Conservation (phyloP, 2,329 filamentous ascomycete species). For the Podosphaera xanthii region DNA sequence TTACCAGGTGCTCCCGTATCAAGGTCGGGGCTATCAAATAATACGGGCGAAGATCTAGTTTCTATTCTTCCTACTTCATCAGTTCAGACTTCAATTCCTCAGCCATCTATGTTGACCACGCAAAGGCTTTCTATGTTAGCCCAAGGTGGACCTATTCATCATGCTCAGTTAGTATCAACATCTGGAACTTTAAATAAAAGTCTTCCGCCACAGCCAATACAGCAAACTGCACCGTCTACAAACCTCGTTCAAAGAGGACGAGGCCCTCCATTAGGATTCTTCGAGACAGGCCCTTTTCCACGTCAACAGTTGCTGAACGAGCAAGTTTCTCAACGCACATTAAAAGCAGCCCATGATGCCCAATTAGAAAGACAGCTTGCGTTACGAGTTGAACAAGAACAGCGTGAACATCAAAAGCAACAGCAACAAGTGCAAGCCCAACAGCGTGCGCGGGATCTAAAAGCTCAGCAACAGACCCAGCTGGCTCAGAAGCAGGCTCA, state of each 20-base stretch:
- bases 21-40: conserved; percentile 25
- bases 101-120: conserved; percentile 6
- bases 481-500: conserved; percentile 2
- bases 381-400: conserved; percentile 10
- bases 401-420: conserved; percentile 7
- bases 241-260: conserved; percentile 5
- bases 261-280: conserved; percentile 14
- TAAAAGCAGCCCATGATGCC: conserved; percentile 13
- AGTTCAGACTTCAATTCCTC: conserved; percentile 12
- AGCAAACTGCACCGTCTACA: conserved; percentile 1
- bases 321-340: conserved; percentile 10
- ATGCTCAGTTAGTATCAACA: conserved; percentile 9
- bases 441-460: neutral
- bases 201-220: conserved; percentile 9
- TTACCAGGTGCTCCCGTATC: conserved; percentile 18
- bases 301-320: conserved; percentile 10
- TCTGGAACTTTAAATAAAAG: conserved; percentile 11
- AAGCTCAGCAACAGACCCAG: conserved; percentile 4
- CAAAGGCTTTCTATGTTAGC: conserved; percentile 14
- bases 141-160: conserved; percentile 15
- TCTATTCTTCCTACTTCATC: conserved; percentile 6
- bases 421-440: conserved; percentile 8
- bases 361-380: conserved; percentile 13
- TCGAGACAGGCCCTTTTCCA: conserved; percentile 8
- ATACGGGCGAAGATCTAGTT: conserved; percentile 21